These are phyloP conservation scores for Datisca glomerata DNA, from an alignment of 306 rosid species.

Conservation along the genomic window DNA sequence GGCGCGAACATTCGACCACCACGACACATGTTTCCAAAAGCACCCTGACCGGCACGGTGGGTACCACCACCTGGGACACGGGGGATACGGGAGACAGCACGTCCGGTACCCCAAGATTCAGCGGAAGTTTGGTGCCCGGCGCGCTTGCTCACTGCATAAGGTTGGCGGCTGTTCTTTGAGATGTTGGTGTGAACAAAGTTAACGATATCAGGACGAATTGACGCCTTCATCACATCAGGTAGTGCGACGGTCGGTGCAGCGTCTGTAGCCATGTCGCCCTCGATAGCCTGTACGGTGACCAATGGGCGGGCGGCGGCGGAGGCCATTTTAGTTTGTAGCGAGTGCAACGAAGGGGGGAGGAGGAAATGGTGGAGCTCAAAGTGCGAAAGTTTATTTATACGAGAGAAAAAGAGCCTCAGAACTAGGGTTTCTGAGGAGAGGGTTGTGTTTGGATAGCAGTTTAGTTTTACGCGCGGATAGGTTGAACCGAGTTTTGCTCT, in stretches of 20 bases:
- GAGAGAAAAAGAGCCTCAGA: too few relatives aligned
- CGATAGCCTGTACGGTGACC: neutral
- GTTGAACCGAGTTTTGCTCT: too few relatives aligned
- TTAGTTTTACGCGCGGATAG: too few relatives aligned
- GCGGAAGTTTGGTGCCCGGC: neutral
- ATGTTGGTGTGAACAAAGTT: neutral
- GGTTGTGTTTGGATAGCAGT: too few relatives aligned
- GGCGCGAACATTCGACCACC: slow-evolving; percentile 1
- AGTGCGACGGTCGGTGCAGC: neutral
- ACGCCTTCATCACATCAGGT: neutral
- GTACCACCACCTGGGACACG: slow-evolving; percentile 1
- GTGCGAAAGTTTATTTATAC: too few relatives aligned
- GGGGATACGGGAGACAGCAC: neutral
- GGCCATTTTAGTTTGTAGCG: neutral
- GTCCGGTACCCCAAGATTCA: neutral
- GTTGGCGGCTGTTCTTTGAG: neutral
- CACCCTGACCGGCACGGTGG: slow-evolving; percentile 1
- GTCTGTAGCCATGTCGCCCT: slow-evolving; percentile 1
- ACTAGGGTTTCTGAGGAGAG: too few relatives aligned
- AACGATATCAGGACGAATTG: neutral
- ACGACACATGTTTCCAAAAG: slow-evolving; percentile 1
- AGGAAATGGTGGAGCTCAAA: too few relatives aligned
- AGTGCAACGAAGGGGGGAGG: neutral
- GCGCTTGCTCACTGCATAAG: neutral
- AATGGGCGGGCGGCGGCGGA: neutral